These are phyloP conservation scores for Syncephalastrum sp. DNA, from an alignment of 371 early-diverging fungal genomes.

Conservation along the genomic window DNA sequence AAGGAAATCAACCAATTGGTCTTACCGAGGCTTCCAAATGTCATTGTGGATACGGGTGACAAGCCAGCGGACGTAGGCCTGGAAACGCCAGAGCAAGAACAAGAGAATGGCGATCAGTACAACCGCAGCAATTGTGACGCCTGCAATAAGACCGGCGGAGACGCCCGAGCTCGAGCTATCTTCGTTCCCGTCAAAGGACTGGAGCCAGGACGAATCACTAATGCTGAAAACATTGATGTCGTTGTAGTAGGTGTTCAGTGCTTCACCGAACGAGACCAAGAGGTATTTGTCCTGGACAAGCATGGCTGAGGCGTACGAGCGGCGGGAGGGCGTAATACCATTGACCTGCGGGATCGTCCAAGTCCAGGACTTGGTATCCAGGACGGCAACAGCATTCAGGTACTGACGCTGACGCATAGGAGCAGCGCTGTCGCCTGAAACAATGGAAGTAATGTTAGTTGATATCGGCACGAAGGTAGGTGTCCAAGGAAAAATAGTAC, in stretches of 20 bases:
- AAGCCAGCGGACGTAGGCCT: constrained; percentile 36
- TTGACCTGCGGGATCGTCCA: constrained; percentile 30
- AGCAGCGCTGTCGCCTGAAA: constrained; percentile 31
- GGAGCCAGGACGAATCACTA: constrained; percentile 26
- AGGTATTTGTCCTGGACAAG: constrained; percentile 30
- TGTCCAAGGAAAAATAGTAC: neutral
- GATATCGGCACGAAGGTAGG: neutral
- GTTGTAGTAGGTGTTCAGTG: constrained; percentile 37
- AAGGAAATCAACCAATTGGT: neutral
- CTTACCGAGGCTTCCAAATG: constrained; percentile 48
- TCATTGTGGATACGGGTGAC: constrained; percentile 38
- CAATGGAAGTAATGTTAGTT: neutral
- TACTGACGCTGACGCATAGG: constrained; percentile 22
- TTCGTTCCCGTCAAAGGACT: constrained; percentile 19
- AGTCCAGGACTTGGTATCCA: constrained; percentile 44
- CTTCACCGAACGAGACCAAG: constrained; percentile 46
- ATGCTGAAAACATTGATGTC: constrained; percentile 41
- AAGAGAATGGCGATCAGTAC: constrained; percentile 31
- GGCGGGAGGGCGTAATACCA: constrained; percentile 43
- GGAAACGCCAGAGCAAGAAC: constrained; percentile 48
- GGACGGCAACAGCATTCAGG: constrained; percentile 28
- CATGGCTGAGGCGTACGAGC: constrained; percentile 40
- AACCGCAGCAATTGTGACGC: constrained; percentile 38
- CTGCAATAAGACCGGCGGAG: constrained; percentile 43
- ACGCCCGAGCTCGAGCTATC: constrained; percentile 16